Evolutionary conservation across 208 protist species (phyloP).

Genomic region (Acanthamoeba lenticulata): DNA sequence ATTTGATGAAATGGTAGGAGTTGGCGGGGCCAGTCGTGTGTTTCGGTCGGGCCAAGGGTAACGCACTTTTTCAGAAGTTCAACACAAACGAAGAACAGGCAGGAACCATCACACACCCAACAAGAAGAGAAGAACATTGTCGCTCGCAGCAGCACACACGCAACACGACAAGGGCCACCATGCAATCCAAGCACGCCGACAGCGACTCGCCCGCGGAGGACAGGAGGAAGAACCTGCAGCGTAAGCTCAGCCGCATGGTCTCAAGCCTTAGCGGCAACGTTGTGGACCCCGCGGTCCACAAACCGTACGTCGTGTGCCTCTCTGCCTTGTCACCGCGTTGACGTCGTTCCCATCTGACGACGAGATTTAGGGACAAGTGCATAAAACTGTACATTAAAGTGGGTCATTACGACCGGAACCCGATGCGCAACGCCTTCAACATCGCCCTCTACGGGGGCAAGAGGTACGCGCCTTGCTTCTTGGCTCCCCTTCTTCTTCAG

Average conservation of each 20-base stretch:
- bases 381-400: slow-evolving; percentile 54
- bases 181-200: not conserved
- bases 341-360: no score
- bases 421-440: not conserved
- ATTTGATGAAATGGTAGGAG: no score
- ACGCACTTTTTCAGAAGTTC: no score
- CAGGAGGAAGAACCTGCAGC: not conserved
- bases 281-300: not conserved
- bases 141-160: not conserved
- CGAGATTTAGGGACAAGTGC: not conserved
- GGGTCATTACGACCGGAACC: slow-evolving; percentile 23
- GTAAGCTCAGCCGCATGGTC: not conserved
- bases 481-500: no score
- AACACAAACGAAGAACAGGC: no score
- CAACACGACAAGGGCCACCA: not conserved
- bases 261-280: not conserved
- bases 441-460: not conserved
- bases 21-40: no score
- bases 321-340: not conserved
- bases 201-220: not conserved
- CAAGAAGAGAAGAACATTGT: no score
- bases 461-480: not conserved
- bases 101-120: no score
- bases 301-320: not conserved
- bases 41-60: no score